A percentile compares a stretch with the other conserved stretches of the same genome.
Evolutionary conservation across 2,329 filamentous ascomycete genomes (phyloP).

Genomic region (Botrytis tulipae): DNA sequence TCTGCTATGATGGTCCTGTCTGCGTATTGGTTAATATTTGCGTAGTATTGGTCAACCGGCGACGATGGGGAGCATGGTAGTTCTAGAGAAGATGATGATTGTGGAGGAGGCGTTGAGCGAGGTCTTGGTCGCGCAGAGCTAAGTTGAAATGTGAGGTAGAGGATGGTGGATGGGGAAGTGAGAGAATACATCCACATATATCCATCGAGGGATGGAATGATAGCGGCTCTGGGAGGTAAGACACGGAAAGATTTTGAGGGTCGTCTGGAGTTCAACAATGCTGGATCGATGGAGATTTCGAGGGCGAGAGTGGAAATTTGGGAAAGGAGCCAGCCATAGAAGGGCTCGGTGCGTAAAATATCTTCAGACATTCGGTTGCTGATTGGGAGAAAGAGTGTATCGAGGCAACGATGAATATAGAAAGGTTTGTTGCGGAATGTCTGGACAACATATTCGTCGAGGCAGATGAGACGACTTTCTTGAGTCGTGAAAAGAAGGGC

Average conservation of each 20-base stretch:
- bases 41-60: not conserved
- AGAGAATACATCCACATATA: constrained; percentile 1
- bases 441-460: not conserved
- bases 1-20: not conserved
- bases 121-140: not conserved
- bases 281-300: not conserved
- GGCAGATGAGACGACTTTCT: constrained; percentile 14
- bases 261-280: not conserved
- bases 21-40: not conserved
- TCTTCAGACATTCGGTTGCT: not conserved
- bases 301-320: constrained; percentile 2
- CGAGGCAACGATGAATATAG: not conserved
- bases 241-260: not conserved
- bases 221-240: not conserved
- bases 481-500: not conserved
- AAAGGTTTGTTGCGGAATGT: not conserved
- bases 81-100: not conserved
- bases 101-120: not conserved
- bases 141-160: not conserved
- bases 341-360: not conserved
- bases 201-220: not conserved
- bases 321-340: constrained; percentile 3
- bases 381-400: not conserved
- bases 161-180: not conserved
- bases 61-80: not conserved